These are phyloP conservation scores for Cyclotella kingstonii DNA, from an alignment of 108 stramenopile genomes.

Conservation along the genomic window DNA sequence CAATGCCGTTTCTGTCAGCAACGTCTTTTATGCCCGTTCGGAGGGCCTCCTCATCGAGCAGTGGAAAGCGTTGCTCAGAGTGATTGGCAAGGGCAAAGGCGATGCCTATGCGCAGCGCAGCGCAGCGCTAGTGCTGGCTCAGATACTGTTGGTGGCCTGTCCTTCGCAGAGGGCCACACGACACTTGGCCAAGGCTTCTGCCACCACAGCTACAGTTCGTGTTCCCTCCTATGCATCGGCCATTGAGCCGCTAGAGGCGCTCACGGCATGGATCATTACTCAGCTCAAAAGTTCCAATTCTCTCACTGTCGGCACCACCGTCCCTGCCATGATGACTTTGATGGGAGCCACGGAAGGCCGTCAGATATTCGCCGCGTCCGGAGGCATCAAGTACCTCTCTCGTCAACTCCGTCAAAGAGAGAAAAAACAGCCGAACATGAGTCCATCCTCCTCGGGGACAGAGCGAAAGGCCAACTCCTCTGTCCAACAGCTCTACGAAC, in stretches of 20 bases:
- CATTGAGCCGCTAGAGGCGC: conserved; percentile 78
- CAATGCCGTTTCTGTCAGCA: conserved; percentile 66
- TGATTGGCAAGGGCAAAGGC: conserved; percentile 82
- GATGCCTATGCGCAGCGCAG: conserved; percentile 79
- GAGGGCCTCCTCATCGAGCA: conserved; percentile 84
- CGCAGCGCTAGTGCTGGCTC: conserved; percentile 69
- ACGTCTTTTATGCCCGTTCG: conserved; percentile 83
- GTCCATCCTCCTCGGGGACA: conserved; percentile 25
- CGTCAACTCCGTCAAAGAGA: conserved; percentile 72
- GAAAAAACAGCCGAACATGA: conserved; percentile 30
- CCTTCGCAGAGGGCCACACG: conserved; percentile 57
- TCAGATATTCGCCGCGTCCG: conserved; percentile 72
- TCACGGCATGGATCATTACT: conserved; percentile 83
- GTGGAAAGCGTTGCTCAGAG: conserved; percentile 81
- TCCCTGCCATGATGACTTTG: conserved; percentile 70
- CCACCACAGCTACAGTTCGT: conserved; percentile 39
- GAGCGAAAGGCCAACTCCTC: conserved; percentile 66
- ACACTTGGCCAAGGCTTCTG: conserved; percentile 12
- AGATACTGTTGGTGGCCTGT: conserved; percentile 75
- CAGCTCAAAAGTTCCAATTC: conserved; percentile 79
- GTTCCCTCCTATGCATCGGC: conserved; percentile 79
- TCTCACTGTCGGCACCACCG: conserved; percentile 59
- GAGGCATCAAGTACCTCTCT: conserved; percentile 85
- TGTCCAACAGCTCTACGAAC: conserved; percentile 94
- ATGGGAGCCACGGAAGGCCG: conserved; percentile 77